phyloP scores from a whole-genome alignment of 2,329 filamentous ascomycete species.

The Aspergillus pseudoterreus region DNA sequence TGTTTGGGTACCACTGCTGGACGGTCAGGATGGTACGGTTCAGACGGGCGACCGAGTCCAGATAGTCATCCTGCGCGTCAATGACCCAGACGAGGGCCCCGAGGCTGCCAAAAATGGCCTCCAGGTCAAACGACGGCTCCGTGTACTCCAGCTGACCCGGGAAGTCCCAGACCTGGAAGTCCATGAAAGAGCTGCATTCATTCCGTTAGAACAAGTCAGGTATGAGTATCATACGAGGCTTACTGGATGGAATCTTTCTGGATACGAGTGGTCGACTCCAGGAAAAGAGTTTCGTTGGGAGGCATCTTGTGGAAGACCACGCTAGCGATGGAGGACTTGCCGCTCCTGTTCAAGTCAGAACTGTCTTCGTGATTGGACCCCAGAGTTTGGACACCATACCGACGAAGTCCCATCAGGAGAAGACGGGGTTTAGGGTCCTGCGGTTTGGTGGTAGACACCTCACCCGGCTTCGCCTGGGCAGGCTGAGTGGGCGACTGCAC shows the following conservation, averaged over 20 bases:
- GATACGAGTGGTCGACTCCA: conserved; percentile 91
- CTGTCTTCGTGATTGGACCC: background rate
- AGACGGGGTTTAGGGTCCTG: conserved; percentile 73
- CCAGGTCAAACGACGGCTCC: conserved; percentile 83
- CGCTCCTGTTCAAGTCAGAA: conserved; percentile 62
- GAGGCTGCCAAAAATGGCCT: conserved; percentile 89
- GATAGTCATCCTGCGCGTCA: conserved; percentile 95
- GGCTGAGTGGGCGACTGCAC: conserved; percentile 19
- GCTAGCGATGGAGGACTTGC: conserved; percentile 96
- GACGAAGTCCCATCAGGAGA: conserved; percentile 89
- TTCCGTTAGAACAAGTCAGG: background rate
- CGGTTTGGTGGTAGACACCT: conserved; percentile 38
- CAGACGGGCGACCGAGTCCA: conserved; percentile 81
- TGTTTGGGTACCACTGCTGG: conserved; percentile 81
- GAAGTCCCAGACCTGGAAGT: conserved; percentile 98
- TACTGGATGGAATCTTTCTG: conserved; percentile 95
- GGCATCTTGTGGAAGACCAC: conserved; percentile 99
- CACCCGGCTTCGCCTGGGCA: conserved; percentile 22
- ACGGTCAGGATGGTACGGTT: conserved; percentile 87
- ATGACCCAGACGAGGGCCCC: conserved; percentile 98
- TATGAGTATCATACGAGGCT: conserved; percentile 36
- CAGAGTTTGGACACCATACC: conserved; percentile 52
- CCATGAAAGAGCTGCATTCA: conserved; percentile 82
- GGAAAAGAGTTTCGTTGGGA: conserved; percentile 89
- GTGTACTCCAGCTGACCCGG: conserved; percentile 93